Evolutionary conservation across 2,329 filamentous ascomycete genomes (phyloP).

Genomic region (Colletotrichum spaethianum): DNA sequence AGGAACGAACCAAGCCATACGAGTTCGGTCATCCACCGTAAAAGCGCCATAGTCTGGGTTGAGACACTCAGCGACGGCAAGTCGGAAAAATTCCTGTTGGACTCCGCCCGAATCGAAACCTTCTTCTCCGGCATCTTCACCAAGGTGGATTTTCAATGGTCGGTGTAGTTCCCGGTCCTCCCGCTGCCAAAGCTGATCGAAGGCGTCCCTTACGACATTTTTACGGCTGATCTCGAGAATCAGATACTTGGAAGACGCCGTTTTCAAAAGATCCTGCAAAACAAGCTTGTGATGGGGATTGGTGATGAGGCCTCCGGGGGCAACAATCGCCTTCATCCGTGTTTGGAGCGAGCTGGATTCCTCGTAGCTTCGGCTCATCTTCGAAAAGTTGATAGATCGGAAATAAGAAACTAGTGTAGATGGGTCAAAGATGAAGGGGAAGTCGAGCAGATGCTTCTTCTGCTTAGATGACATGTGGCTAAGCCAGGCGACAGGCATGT

Average conservation of each 20-base stretch:
- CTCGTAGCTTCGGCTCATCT: constrained; percentile 87
- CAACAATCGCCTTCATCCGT: constrained; percentile 69
- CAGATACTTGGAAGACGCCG: constrained; percentile 79
- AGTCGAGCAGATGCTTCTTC: constrained; percentile 82
- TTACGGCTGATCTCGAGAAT: constrained; percentile 78
- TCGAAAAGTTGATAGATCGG: constrained; percentile 87
- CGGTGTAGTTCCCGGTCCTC: constrained; percentile 86
- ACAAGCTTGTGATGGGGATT: constrained; percentile 72
- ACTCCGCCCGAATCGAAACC: constrained; percentile 95
- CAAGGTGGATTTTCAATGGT: constrained; percentile 90
- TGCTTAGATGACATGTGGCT: constrained; percentile 73
- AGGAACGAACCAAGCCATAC: constrained; percentile 90
- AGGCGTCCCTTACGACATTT: constrained; percentile 78
- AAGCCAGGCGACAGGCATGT: constrained; percentile 81
- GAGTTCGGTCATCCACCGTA: constrained; percentile 80
- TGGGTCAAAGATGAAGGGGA: constrained; percentile 83
- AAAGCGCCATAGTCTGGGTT: constrained; percentile 86
- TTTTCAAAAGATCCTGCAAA: constrained; percentile 74
- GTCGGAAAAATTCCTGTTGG: constrained; percentile 94
- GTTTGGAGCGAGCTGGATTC: constrained; percentile 72
- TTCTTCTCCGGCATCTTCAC: constrained; percentile 86
- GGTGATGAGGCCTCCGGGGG: constrained; percentile 68
- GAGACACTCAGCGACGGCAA: constrained; percentile 85
- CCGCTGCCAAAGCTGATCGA: constrained; percentile 91
- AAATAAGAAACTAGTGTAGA: constrained; percentile 86